Conservation (phyloP, 73 alveolate species). For the Tetrahymena borealis region DNA sequence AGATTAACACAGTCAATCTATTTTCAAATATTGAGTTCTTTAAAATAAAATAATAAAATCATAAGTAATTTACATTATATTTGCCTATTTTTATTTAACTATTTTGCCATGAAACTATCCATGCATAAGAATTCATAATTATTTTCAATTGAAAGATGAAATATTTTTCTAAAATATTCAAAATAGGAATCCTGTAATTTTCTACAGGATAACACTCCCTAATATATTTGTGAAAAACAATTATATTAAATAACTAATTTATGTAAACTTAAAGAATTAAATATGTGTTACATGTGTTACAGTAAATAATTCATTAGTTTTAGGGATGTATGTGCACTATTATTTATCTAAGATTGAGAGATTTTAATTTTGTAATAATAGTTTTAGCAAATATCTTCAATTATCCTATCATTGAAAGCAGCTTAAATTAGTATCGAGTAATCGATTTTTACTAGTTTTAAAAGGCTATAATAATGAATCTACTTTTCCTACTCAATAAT, state of each 20-base stretch:
- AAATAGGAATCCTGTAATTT: neutral
- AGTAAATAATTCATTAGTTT: neutral
- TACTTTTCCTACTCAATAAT: neutral
- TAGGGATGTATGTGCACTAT: neutral
- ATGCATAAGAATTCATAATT: neutral
- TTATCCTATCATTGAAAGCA: neutral
- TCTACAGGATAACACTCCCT: neutral
- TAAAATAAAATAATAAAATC: neutral
- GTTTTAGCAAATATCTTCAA: neutral
- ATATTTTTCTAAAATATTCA: neutral
- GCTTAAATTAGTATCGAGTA: neutral
- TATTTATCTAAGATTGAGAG: neutral
- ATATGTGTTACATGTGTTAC: neutral
- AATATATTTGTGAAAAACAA: too few relatives aligned
- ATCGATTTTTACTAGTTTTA: neutral
- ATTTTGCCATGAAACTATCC: neutral
- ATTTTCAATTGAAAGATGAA: neutral
- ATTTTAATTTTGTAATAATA: neutral
- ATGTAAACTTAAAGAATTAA: too few relatives aligned
- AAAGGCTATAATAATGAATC: neutral
- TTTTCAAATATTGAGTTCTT: neutral
- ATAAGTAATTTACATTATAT: neutral
- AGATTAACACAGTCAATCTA: neutral
- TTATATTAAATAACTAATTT: too few relatives aligned
- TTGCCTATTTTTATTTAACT: neutral